Percentiles rank a stretch among this genome's conserved stretches.
Conservation (phyloP, 1,284 basidiomycete genomes). For the Pyrrhoderma noxium region DNA sequence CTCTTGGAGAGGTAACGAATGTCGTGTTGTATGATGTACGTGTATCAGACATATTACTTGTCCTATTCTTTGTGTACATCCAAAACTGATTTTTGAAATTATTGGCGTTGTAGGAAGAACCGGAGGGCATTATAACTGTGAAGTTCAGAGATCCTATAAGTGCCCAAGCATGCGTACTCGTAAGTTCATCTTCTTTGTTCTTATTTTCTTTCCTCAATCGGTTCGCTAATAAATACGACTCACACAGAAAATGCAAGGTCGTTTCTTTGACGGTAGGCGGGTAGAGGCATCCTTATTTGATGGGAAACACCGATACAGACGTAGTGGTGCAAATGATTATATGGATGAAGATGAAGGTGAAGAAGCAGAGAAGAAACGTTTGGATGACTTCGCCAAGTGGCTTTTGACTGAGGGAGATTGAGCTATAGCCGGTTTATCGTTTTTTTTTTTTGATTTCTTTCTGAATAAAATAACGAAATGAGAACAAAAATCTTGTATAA, state of each 20-base stretch:
- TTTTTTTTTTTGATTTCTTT: no score
- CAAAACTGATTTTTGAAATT: no score
- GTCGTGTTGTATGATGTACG: constrained; percentile 94
- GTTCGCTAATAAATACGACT: neutral
- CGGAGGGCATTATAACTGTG: constrained; percentile 93
- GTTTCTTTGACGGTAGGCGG: constrained; percentile 83
- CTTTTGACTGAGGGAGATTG: constrained; percentile 69
- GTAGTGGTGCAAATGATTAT: constrained; percentile 58
- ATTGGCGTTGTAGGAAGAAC: constrained; percentile 61
- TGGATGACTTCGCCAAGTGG: constrained; percentile 88
- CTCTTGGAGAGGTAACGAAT: constrained; percentile 91
- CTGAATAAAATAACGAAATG: no score
- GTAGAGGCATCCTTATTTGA: constrained; percentile 77
- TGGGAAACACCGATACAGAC: constrained; percentile 77
- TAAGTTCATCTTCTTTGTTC: constrained; percentile 34
- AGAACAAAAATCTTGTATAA: no score
- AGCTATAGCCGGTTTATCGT: no score
- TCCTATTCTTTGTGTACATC: no score
- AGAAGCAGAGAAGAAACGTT: constrained; percentile 71
- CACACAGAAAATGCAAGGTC: constrained; percentile 88
- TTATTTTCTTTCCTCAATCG: neutral
- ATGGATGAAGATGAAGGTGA: constrained; percentile 54
- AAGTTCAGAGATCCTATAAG: constrained; percentile 87
- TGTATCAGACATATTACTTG: constrained; percentile 19
- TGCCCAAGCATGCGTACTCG: constrained; percentile 84